phyloP scores from a whole-genome alignment of 2,329 filamentous ascomycete genomes.

The Metarhizium album region DNA sequence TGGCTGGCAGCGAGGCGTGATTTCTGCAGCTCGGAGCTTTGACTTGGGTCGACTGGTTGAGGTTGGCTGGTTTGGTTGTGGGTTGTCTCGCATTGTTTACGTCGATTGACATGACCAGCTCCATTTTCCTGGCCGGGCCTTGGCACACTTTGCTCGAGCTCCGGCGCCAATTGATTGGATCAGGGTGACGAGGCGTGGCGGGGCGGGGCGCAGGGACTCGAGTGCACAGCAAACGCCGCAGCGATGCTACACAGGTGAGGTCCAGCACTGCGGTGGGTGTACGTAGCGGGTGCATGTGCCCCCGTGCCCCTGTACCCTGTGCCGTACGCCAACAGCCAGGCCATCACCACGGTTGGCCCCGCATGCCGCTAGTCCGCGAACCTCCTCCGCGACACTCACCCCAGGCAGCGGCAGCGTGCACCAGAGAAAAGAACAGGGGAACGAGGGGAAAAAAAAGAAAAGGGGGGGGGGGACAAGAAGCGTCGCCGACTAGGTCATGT shows the following conservation, averaged over 20 bases:
- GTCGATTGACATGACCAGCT: too few species aligned
- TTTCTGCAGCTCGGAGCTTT: not conserved
- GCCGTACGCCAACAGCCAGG: not conserved
- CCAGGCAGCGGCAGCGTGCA: too few species aligned
- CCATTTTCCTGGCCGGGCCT: too few species aligned
- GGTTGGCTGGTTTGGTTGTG: not conserved
- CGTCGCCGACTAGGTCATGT: too few species aligned
- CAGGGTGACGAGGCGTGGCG: not conserved
- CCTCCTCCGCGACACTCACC: too few species aligned
- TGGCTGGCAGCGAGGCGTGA: not conserved
- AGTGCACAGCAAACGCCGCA: not conserved
- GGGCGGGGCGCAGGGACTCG: not conserved
- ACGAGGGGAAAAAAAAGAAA: not conserved
- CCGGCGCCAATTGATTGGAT: too few species aligned
- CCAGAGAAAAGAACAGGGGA: not conserved
- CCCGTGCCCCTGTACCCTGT: not conserved
- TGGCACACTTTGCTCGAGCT: too few species aligned
- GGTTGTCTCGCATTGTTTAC: conserved; percentile 2
- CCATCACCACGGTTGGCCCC: conserved; percentile 7
- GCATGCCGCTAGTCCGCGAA: not conserved
- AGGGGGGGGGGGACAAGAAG: too few species aligned
- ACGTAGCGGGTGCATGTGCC: not conserved
- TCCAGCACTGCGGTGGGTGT: not conserved
- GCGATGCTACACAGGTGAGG: too few species aligned
- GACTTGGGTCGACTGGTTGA: not conserved